Evolutionary conservation across 2,329 filamentous ascomycete species (phyloP).

Genomic region (Pseudofabraea citricarpa): DNA sequence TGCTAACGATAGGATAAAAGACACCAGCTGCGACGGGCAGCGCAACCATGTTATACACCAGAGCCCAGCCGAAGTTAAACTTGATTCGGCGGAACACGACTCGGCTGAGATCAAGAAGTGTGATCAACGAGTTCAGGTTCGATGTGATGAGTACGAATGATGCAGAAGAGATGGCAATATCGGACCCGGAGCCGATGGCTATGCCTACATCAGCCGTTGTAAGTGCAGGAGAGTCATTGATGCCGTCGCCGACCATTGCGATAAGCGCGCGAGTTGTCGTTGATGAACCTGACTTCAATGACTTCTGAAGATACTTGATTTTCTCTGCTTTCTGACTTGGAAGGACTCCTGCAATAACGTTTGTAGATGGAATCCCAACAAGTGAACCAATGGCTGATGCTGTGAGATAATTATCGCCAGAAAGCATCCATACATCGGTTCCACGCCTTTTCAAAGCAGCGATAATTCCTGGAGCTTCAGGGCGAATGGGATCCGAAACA

Average conservation of each 20-base stretch:
- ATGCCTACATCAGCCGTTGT: conserved; percentile 79
- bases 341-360: conserved; percentile 83
- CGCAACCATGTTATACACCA: conserved; percentile 60
- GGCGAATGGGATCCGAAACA: conserved; percentile 75
- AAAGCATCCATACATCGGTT: conserved; percentile 85
- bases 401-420: conserved; percentile 84
- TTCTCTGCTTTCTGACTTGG: conserved; percentile 77
- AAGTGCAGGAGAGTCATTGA: conserved; percentile 80
- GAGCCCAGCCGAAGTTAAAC: conserved; percentile 65
- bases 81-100: conserved; percentile 60
- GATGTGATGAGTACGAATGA: conserved; percentile 73
- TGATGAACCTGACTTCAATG: conserved; percentile 20
- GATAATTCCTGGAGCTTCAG: conserved; percentile 64
- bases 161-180: conserved; percentile 77
- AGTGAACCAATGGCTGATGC: conserved; percentile 71
- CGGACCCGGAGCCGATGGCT: conserved; percentile 73
- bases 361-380: conserved; percentile 66
- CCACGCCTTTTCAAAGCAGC: conserved; percentile 57
- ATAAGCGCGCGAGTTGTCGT: conserved; percentile 48
- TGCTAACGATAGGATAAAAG: conserved; percentile 51
- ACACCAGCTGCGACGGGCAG: conserved; percentile 63
- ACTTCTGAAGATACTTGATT: conserved; percentile 55
- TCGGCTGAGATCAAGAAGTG: conserved; percentile 53
- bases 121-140: conserved; percentile 52
- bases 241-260: conserved; percentile 82